Base-by-base conservation (phyloP, 2,329 filamentous ascomycete genomes). In the Fusarium anthophilum region DNA sequence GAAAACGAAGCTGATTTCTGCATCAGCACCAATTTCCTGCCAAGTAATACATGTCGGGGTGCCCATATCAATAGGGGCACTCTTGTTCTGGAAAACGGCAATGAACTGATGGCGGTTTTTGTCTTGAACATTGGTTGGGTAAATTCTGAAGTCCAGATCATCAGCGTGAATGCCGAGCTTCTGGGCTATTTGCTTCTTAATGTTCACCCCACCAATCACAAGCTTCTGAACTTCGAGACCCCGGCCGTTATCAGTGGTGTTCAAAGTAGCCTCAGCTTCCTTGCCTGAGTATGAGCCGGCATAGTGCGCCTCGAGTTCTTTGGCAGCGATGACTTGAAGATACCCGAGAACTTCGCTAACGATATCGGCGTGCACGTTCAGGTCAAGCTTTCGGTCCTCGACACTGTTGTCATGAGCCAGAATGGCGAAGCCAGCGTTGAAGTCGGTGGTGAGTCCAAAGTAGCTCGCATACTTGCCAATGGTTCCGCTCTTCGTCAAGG, bases 21-120 rank as follows among this genome's bases (percentile, higher is more conserved):
- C 26, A 0, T 53, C 67, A 22, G 59, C 69, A n/a, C 70, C 75
- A 20, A 75, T 50, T 35, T 75, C 73, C 26, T 77, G 77, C 76
- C 80, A 82, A 1, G 78, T 82, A 28, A 81, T 79, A 30, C 81
- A 82, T 3, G 81, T 82, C 4, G 81, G 81, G 6, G 81, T 82
- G 2, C 79, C 80, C 70, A 64, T 72, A 7, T 83, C 81, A 12
- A 78, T 73, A 0, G 73, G 76, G 6, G 80, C 80, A 22, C 62
- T 75, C 55, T 60, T 78, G 26, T 82, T 77, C 66, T 82, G 81
- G 24, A 81, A 78, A 0, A 81, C 76, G 0, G 76, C 77, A 0
- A 82, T 65, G 24, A 80, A 82, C 57, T 81, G 80, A 3, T 79
- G 77, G 13, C 45, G 62, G 0, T 5, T 59, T 3, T 57, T 35